phyloP scores from a whole-genome alignment of 1,139 yeast species.

The Hansenula lynferdii region DNA sequence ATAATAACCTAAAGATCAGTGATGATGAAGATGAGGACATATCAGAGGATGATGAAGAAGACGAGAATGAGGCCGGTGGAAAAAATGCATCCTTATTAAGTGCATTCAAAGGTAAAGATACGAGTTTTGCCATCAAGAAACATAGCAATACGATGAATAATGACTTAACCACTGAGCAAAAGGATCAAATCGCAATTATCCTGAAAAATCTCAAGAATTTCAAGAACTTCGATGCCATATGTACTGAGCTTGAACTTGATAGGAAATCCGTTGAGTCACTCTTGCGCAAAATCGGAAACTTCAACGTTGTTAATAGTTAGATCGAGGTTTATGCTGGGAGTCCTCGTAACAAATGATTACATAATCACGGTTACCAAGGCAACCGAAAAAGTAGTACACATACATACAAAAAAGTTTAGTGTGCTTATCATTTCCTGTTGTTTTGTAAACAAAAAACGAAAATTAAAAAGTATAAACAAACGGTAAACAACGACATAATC shows the following conservation, averaged over 20 bases:
- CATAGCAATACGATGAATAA: constrained; percentile 22
- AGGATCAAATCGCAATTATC: constrained; percentile 29
- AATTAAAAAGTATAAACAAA: no score
- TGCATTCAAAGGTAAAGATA: no score
- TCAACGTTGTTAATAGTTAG: constrained; percentile 29
- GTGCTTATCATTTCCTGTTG: no score
- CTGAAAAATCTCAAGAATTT: constrained; percentile 48
- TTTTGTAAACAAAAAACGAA: constrained; percentile 5
- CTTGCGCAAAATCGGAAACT: constrained; percentile 35
- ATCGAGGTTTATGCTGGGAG: neutral
- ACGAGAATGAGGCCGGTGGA: neutral
- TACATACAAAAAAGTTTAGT: no score
- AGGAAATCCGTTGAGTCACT: constrained; percentile 49
- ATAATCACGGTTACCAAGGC: no score
- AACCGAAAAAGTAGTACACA: no score
- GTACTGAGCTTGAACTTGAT: constrained; percentile 61
- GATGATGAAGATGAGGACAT: constrained; percentile 1
- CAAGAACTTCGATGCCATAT: constrained; percentile 66
- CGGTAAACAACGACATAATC: no score
- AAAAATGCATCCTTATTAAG: no score
- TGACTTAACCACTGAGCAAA: constrained; percentile 16
- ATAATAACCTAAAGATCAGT: no score
- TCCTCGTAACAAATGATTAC: no score
- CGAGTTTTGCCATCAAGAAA: no score
- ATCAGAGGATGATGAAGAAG: constrained; percentile 9